These are phyloP conservation scores for Dendrobium officinale DNA, from an alignment of 106 monocot genomes.

Conservation along the genomic window DNA sequence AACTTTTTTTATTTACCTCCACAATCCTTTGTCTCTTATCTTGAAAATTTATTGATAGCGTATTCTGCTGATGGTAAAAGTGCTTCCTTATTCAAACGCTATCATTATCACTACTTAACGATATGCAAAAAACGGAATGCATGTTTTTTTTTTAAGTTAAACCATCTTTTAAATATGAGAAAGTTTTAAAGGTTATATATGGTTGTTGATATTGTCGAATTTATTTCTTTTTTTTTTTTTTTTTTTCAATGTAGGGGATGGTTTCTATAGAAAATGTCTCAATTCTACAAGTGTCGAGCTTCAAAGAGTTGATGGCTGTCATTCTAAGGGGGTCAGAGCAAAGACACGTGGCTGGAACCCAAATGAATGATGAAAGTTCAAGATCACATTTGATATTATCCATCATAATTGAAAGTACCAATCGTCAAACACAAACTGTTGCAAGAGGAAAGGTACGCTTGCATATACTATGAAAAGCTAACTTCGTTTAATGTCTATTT, in stretches of 20 bases:
- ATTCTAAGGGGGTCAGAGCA: slow-evolving; percentile 73
- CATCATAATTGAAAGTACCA: slow-evolving; percentile 91
- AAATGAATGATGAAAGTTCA: slow-evolving; percentile 97
- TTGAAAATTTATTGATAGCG: neutral
- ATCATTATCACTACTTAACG: neutral
- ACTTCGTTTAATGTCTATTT: neutral
- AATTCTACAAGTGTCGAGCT: slow-evolving; percentile 50
- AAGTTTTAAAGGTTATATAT: neutral
- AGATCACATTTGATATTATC: slow-evolving; percentile 96
- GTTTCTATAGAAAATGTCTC: slow-evolving; percentile 88
- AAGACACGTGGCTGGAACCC: slow-evolving; percentile 77
- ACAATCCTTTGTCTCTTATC: neutral
- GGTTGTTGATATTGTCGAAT: neutral
- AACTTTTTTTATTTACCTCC: neutral
- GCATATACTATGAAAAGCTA: neutral
- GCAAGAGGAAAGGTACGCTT: slow-evolving; percentile 81
- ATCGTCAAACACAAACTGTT: slow-evolving; percentile 84
- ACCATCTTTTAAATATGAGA: neutral
- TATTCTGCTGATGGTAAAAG: neutral
- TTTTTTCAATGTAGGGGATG: slow-evolving; percentile 55
- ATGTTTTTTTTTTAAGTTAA: neutral
- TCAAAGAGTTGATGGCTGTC: slow-evolving; percentile 58
- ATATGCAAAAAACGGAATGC: neutral
- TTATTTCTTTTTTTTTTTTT: neutral
- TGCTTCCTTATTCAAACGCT: neutral